A percentile compares a stretch with the other conserved stretches of the same genome.
phyloP scores from a whole-genome alignment of 495 filamentous ascomycete species.

The Pyrenula aspistea region DNA sequence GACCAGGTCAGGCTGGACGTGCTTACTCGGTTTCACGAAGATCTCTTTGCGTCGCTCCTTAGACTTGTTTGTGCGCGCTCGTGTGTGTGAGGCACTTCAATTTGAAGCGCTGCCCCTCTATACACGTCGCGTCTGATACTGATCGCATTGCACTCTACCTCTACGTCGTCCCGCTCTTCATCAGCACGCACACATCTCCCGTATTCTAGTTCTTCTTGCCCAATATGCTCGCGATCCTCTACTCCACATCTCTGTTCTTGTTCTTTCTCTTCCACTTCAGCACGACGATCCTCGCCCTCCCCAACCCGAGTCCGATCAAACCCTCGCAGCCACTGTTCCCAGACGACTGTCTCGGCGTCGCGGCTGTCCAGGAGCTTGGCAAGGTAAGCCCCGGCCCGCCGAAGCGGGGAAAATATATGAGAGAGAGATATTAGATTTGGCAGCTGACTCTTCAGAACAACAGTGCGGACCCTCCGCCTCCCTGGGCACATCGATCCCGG shows the following conservation, averaged over 20 bases:
- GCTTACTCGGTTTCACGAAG: too few relatives aligned
- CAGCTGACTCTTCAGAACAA: too few relatives aligned
- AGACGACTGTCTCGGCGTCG: constrained; percentile 17
- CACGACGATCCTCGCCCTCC: constrained; percentile 25
- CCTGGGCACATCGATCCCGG: too few relatives aligned
- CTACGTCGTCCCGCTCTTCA: constrained; percentile 3
- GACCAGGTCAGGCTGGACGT: too few relatives aligned
- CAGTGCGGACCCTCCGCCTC: too few relatives aligned
- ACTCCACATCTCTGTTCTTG: constrained; percentile 8
- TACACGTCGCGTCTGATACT: constrained; percentile 11
- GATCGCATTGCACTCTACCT: constrained; percentile 9
- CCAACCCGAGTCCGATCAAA: constrained; percentile 16
- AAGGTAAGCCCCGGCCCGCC: constrained; percentile 15
- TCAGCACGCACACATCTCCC: constrained; percentile 12
- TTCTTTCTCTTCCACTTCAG: constrained; percentile 23
- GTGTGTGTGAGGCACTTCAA: too few relatives aligned
- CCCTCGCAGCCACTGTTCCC: constrained; percentile 28
- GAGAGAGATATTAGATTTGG: too few relatives aligned
- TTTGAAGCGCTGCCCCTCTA: constrained; percentile 6
- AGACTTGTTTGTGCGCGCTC: too few relatives aligned
- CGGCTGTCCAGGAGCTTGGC: constrained; percentile 23
- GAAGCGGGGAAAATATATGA: constrained; percentile 29
- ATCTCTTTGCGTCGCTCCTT: too few relatives aligned
- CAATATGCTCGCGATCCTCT: constrained; percentile 12
- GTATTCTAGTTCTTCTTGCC: constrained; percentile 12